A percentile compares a stretch with the other conserved stretches of the same genome.
Conservation (phyloP, 805 yeast species). For the Kodamaea jinghongensis region DNA sequence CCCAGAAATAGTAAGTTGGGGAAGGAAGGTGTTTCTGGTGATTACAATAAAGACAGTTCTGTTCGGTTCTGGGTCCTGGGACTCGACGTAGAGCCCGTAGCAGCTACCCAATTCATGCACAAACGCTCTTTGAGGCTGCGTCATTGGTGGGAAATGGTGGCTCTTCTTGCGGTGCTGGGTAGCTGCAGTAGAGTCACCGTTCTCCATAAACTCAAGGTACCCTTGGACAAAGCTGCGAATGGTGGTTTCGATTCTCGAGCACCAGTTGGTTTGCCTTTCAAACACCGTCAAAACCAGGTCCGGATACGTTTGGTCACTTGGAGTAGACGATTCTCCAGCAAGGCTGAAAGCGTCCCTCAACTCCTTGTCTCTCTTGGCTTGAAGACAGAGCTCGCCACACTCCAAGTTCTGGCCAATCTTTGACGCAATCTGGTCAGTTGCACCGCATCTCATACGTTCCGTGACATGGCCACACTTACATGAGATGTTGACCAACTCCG, state of each 20-base stretch:
- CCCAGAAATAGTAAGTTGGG: slow-evolving; percentile 46
- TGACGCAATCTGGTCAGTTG: slow-evolving; percentile 34
- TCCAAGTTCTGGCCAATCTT: slow-evolving; percentile 39
- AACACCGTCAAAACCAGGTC: slow-evolving; percentile 48
- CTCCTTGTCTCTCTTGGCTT: slow-evolving; percentile 55
- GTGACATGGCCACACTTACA: slow-evolving; percentile 67
- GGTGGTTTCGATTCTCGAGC: slow-evolving; percentile 56
- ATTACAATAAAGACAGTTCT: slow-evolving; percentile 64
- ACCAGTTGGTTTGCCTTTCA: slow-evolving; percentile 63
- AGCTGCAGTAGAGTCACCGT: slow-evolving; percentile 9
- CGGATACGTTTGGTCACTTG: slow-evolving; percentile 37
- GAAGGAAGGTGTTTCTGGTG: slow-evolving; percentile 33
- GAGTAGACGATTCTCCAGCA: slow-evolving; percentile 11
- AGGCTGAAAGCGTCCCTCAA: slow-evolving; percentile 61
- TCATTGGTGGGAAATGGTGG: slow-evolving; percentile 74
- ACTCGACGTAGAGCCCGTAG: slow-evolving; percentile 59
- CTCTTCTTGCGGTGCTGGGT: slow-evolving; percentile 27
- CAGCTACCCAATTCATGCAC: slow-evolving; percentile 64
- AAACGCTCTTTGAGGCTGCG: slow-evolving; percentile 62
- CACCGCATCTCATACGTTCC: slow-evolving; percentile 55
- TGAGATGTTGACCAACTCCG: slow-evolving; percentile 43
- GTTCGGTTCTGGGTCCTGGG: slow-evolving; percentile 80
- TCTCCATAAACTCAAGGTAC: slow-evolving; percentile 20
- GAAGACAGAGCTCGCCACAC: slow-evolving; percentile 72
- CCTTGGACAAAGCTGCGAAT: slow-evolving; percentile 49